Evolutionary conservation across 192 early-diverging fungal genomes (phyloP), one percentile per base, ranked within the genome.

Genomic region (Podila clonocystis): DNA sequence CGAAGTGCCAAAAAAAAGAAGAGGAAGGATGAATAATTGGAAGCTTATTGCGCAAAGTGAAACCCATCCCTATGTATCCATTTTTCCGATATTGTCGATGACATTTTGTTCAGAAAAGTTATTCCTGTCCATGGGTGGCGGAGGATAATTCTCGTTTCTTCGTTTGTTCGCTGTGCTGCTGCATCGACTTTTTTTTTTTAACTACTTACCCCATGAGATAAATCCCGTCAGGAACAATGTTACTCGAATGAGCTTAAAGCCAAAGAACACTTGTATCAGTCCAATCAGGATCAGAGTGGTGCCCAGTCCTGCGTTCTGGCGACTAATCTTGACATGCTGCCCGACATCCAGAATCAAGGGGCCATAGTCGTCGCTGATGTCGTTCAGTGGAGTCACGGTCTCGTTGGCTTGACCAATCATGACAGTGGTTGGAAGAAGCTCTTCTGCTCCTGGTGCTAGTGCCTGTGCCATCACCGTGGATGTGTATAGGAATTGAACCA

Each of bases 191-290:
- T 9, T 0, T 22, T 12, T 2, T 63, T 29, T 58, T 64, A 15
- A 58, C 64, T 5, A n/a, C 75, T 71, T 80, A 80, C 77, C 71
- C 65, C 77, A 80, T 0, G 77, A 68, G 6, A 80, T 5, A 11
- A 80, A 80, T 36, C 77, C 77, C 5, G 61, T 80, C 5, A 72
- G 9, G 17, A 80, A 2, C 55, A 80, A 30, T 0, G 77, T 80
- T 70, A 65, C 9, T n/a, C 77, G 58, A 20, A 80, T 72, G 20
- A 80, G 31, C 67, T 63, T 72, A 67, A 69, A 80, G 9, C 77
- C 77, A 65, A 64, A 80, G 24, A 80, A 80, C 11, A 73, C 65
- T 41, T 67, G 77, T 0, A 73, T 28, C 12, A 71, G 24, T 0
- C 77, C 77, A 6, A 69, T 20, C 31, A 73, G 0, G 57, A 73